Evolutionary conservation across 345 rosid species (phyloP).

Genomic region (Corchorus olitorius): DNA sequence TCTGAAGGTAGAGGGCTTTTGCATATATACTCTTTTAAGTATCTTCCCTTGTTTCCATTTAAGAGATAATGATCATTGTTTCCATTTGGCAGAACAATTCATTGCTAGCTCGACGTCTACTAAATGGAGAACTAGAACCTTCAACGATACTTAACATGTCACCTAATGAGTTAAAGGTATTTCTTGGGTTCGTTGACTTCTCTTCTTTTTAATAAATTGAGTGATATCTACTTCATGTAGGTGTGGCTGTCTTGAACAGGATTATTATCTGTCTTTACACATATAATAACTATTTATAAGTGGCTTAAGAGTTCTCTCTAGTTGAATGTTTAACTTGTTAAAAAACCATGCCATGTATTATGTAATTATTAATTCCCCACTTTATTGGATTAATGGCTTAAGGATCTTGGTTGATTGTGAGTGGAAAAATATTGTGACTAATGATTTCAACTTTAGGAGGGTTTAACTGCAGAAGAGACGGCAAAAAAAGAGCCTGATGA

Average conservation of each 20-base stretch:
- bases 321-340: not conserved
- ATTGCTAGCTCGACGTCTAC: constrained; percentile 68
- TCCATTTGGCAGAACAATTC: constrained; percentile 48
- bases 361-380: not conserved
- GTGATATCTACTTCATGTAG: not conserved
- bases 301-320: not conserved
- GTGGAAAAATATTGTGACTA: not conserved
- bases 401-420: not conserved
- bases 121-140: constrained; percentile 83
- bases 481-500: constrained; percentile 86
- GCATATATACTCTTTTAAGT: not conserved
- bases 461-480: constrained; percentile 85
- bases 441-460: constrained; percentile 57
- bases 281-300: too few relatives aligned
- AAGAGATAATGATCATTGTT: not conserved
- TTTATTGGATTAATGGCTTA: not conserved
- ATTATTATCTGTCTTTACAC: not conserved
- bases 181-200: not conserved
- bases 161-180: constrained; percentile 87
- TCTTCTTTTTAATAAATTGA: constrained; percentile 1
- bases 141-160: constrained; percentile 85
- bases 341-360: not conserved
- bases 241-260: constrained; percentile 1
- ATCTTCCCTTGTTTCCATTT: not conserved
- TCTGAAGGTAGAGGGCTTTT: constrained; percentile 64